Evolutionary conservation across 2,329 filamentous ascomycete genomes (phyloP), one percentile per base, ranked within the genome.

Genomic region (Colletotrichum camelliae): DNA sequence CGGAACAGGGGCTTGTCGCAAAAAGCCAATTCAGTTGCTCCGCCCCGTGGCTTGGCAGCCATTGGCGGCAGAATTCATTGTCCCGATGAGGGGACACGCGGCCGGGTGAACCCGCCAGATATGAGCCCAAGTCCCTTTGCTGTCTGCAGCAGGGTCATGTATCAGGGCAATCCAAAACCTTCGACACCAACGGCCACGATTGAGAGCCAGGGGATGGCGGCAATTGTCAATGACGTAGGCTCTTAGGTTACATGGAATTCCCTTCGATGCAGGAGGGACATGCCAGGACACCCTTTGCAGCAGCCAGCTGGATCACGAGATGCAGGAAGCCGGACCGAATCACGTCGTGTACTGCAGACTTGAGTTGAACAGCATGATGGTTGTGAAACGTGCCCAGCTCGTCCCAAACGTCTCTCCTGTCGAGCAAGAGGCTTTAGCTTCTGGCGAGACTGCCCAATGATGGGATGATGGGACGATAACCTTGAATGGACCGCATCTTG

Each of bases 321-420:
- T 29, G n/a, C 16, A n/a, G n/a, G 48, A 52, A 60, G 39, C 37
- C 31, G 61, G 35, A 33, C 12, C 43, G n/a, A 69, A 9, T 55
- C 31, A 9, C 13, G 15, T 64, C 33, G 13, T 27, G 24, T n/a
- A 62, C 21, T 21, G 33, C 24, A 58, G 35, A 71, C n/a, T 71
- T 74, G 72, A 66, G 67, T 71, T 48, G 67, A 70, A 74, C 67
- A 31, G 60, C 60, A 60, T 58, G 21, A 66, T 31, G 24, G 9
- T 21, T 29, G 27, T 73, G 66, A 69, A 73, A 73, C 66, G 33
- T 62, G 60, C 35, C 24, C 58, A 70, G 57, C 57, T 64, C 39
- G 66, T 57, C 66, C 71, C 55, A 69, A 57, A 62, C 66, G 35
- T 24, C 58, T 16, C 33, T 48, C n/a, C 29, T 48, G 16, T 21